Conservation (phyloP, 2,329 filamentous ascomycete genomes). For the Amesomyces nigricolor region DNA sequence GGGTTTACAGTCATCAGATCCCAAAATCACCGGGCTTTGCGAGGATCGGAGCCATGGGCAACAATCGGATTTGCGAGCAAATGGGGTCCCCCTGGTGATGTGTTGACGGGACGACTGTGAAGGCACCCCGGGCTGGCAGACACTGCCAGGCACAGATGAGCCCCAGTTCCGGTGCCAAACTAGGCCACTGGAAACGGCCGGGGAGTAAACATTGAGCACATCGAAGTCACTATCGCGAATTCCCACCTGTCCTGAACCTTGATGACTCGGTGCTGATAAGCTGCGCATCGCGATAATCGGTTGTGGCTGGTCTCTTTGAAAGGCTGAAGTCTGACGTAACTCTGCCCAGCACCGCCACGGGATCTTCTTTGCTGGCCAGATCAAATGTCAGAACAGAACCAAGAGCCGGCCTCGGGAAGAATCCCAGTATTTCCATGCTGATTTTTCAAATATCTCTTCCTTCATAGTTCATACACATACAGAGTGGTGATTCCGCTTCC, state of each 20-base stretch:
- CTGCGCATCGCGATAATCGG: background rate
- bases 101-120: constrained; percentile 20
- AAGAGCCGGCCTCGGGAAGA: too few relatives aligned
- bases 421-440: too few relatives aligned
- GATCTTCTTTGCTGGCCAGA: background rate
- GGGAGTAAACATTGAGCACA: constrained; percentile 5
- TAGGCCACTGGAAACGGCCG: constrained; percentile 11
- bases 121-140: constrained; percentile 16
- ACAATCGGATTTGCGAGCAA: constrained; percentile 22
- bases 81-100: constrained; percentile 19
- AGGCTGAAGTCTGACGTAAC: constrained; percentile 1
- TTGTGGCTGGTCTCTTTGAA: background rate
- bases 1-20: constrained; percentile 55
- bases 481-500: too few relatives aligned
- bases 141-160: constrained; percentile 7
- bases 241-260: background rate
- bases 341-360: constrained; percentile 1
- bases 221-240: background rate
- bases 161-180: constrained; percentile 12
- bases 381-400: too few relatives aligned
- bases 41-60: constrained; percentile 27
- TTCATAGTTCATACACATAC: too few relatives aligned
- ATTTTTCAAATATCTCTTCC: too few relatives aligned
- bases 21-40: constrained; percentile 35
- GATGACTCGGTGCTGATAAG: background rate